Conservation (phyloP, 164 flowering plant genomes). For the Nymphaea colorata region DNA sequence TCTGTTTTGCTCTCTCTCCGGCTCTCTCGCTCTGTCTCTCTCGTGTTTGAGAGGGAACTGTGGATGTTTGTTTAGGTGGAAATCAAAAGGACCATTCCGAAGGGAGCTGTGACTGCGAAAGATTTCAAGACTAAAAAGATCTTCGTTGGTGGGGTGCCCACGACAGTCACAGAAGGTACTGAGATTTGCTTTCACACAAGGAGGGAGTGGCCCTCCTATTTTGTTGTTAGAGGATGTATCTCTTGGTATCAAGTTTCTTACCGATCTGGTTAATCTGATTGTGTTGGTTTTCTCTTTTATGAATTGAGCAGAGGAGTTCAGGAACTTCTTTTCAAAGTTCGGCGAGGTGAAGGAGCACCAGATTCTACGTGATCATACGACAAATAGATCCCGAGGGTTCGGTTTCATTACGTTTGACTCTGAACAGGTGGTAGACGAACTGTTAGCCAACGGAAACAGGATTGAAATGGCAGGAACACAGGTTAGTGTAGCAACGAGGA, state of each 20-base stretch:
- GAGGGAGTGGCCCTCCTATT: too few species aligned
- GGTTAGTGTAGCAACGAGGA: conserved; percentile 24
- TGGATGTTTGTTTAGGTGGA: conserved; percentile 45
- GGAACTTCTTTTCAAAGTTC: conserved; percentile 62
- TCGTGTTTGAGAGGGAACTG: not conserved
- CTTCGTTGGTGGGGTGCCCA: conserved; percentile 85
- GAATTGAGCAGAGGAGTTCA: conserved; percentile 52
- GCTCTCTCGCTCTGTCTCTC: not conserved
- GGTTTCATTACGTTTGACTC: conserved; percentile 70
- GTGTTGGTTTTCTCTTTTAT: conserved; percentile 1
- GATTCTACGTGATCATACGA: conserved; percentile 72
- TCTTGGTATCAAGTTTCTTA: not conserved
- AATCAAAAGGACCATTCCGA: conserved; percentile 82
- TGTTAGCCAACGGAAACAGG: conserved; percentile 53
- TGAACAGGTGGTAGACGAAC: conserved; percentile 63
- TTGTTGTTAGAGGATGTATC: too few species aligned
- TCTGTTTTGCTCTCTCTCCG: conserved; percentile 1
- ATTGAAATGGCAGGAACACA: conserved; percentile 60
- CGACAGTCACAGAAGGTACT: conserved; percentile 54
- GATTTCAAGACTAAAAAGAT: conserved; percentile 85
- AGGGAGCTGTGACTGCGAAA: conserved; percentile 40
- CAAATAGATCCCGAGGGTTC: conserved; percentile 80
- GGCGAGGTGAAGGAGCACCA: conserved; percentile 74
- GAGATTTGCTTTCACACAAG: not conserved
- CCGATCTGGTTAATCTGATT: not conserved